Evolutionary conservation across 129 eudicot genomes (phyloP), one percentile per base, ranked within the genome.

Genomic region (Tagetes patula): DNA sequence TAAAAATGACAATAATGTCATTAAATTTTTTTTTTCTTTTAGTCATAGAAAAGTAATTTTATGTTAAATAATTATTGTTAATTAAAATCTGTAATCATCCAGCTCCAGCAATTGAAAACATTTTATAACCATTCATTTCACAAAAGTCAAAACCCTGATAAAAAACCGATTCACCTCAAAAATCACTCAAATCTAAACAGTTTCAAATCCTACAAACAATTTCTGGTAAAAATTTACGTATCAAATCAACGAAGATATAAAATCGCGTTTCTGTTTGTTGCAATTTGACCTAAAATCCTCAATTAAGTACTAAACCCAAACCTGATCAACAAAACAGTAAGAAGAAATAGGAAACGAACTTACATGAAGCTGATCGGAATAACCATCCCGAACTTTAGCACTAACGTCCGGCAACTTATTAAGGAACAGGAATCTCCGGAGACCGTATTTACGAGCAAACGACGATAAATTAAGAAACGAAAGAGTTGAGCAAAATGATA

Each of bases 311-410:
- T 48, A 46, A 77, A 14, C 50, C 31, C 12, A 13, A 69, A 31
- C 33, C 0, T 2, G 41, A 52, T 27, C 1, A 27, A 63, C 43
- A 38, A 41, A 52, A 34, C 48, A 42, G 33, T 11, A 4, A 0
- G 13, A 43, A 73, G 54, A 58, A 70, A 55, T 38, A 34, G 13
- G 66, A 45, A 68, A 80, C 96, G 41, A 68, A 80, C 96, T 12
- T 77, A 89, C 98, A 72, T 85, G 95, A 69, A 92, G 82, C 73
- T 93, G 90, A 5, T 75, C 73, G 1, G 96, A 70, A 39, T 93
- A 93, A 1, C 92, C 96, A 27, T 81, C 76, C 0, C 87, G 82
- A 20, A 90, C 98, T 74, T 81, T 84, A 20, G 66, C 86, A 64
- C 90, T 87, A 5, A 84, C 96, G 49, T 83, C 85, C 20, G 75